Percentiles rank a stretch among this genome's conserved stretches.
phyloP scores from a whole-genome alignment of 202 grass and related monocot species.

The Musa balbisiana region DNA sequence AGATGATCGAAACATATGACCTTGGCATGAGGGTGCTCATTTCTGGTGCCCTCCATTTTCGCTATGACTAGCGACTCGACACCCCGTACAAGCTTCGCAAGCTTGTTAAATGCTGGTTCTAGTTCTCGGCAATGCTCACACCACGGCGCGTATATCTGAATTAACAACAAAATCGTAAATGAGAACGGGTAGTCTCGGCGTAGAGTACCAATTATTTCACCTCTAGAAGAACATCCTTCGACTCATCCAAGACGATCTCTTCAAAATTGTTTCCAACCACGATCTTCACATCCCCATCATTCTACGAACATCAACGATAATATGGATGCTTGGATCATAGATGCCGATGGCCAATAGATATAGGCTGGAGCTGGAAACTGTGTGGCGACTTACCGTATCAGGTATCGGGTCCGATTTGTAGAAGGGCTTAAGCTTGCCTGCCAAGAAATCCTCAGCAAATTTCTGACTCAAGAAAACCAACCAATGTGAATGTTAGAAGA shows the following conservation, averaged over 20 bases:
- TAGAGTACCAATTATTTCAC: conserved; percentile 16
- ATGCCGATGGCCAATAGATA: conserved; percentile 2
- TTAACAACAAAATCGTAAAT: neutral
- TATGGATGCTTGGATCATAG: conserved; percentile 7
- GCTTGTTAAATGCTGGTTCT: conserved; percentile 78
- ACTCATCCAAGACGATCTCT: conserved; percentile 88
- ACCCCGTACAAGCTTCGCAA: conserved; percentile 57
- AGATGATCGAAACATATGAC: conserved; percentile 23
- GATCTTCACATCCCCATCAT: conserved; percentile 87
- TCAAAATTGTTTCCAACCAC: conserved; percentile 92
- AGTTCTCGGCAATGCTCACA: conserved; percentile 89
- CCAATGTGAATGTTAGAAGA: neutral
- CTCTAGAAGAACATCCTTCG: conserved; percentile 95
- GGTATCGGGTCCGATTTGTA: conserved; percentile 86
- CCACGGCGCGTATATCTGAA: conserved; percentile 76
- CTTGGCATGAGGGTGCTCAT: conserved; percentile 79
- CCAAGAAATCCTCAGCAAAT: conserved; percentile 74
- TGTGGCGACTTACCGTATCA: conserved; percentile 42
- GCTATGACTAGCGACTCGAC: conserved; percentile 81
- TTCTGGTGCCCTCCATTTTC: conserved; percentile 89
- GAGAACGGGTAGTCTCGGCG: conserved; percentile 9
- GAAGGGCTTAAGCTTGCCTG: conserved; percentile 69
- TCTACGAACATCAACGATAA: conserved; percentile 43
- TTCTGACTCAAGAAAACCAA: conserved; percentile 37
- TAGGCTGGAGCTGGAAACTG: conserved; percentile 8